These are phyloP conservation scores for Coemansia sp. DNA, from an alignment of 192 early-diverging fungal species.

Conservation along the genomic window DNA sequence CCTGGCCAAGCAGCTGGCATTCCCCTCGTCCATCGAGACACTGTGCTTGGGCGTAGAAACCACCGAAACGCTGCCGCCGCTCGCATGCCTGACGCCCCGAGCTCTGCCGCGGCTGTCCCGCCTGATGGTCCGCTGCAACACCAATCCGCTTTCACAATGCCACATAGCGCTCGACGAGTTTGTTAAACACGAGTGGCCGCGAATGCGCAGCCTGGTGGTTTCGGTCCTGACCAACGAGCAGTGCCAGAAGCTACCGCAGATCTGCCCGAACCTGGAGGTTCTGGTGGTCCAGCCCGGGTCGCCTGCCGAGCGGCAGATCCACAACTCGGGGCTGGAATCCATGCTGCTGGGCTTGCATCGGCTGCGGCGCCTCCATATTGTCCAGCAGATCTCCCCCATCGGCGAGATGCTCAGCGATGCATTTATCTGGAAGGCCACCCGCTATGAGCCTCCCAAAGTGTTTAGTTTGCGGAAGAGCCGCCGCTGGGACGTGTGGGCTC, in stretches of 20 bases:
- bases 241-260: constrained; percentile 25
- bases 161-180: constrained; percentile 47
- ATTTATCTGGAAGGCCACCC: constrained; percentile 51
- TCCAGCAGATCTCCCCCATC: constrained; percentile 53
- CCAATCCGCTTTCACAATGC: constrained; percentile 41
- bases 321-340: constrained; percentile 49
- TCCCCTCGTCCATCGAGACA: constrained; percentile 49
- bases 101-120: constrained; percentile 43
- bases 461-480: constrained; percentile 46
- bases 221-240: constrained; percentile 52
- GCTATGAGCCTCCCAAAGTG: constrained; percentile 44
- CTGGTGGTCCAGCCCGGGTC: constrained; percentile 53
- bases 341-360: constrained; percentile 36
- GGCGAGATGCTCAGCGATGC: constrained; percentile 54
- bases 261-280: constrained; percentile 46
- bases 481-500: constrained; percentile 53
- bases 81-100: constrained; percentile 43
- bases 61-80: constrained; percentile 42
- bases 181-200: constrained; percentile 43
- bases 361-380: constrained; percentile 41
- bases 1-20: constrained; percentile 47
- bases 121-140: constrained; percentile 53
- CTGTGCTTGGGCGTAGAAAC: constrained; percentile 51
- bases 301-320: constrained; percentile 51
- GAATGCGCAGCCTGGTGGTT: constrained; percentile 43